phyloP scores from a whole-genome alignment of 1,284 basidiomycete genomes.

The Ganoderma lucidum region DNA sequence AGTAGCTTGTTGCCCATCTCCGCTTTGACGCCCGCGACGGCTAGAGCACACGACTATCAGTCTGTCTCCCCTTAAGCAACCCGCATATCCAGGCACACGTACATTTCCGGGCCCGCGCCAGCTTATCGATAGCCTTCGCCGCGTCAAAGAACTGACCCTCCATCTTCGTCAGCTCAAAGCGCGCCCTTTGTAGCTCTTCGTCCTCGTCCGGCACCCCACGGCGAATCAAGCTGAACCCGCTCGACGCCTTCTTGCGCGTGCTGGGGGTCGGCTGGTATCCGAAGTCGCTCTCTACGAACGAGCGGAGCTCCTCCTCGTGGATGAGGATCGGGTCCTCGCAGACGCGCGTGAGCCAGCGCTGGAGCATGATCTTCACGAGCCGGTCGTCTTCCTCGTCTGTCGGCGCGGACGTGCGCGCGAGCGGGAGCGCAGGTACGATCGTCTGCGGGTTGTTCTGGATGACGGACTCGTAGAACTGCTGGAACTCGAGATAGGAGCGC shows the following conservation, averaged over 20 bases:
- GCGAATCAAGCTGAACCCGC: conserved; percentile 74
- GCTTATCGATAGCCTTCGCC: conserved; percentile 86
- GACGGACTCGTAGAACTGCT: conserved; percentile 89
- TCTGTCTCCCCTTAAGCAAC: background rate
- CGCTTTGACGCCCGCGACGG: conserved; percentile 75
- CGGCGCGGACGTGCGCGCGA: conserved; percentile 91
- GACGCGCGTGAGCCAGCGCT: conserved; percentile 90
- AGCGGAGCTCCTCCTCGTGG: conserved; percentile 89
- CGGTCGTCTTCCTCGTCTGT: conserved; percentile 97
- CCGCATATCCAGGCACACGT: conserved; percentile 31
- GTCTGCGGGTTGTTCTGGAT: conserved; percentile 89
- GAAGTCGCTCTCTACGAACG: conserved; percentile 96
- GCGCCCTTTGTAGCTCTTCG: conserved; percentile 86
- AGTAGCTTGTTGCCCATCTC: conserved; percentile 92
- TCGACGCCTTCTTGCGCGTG: conserved; percentile 71
- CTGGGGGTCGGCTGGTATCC: conserved; percentile 87
- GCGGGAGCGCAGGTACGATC: conserved; percentile 89
- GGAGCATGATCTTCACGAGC: conserved; percentile 90
- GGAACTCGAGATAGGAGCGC: conserved; percentile 90
- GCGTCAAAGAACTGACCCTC: conserved; percentile 91
- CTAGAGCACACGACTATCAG: conserved; percentile 48
- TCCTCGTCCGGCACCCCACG: conserved; percentile 84
- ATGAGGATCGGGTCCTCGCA: conserved; percentile 89
- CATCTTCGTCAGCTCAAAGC: conserved; percentile 88
- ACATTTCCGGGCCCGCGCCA: conserved; percentile 85